Evolutionary conservation across 2,329 filamentous ascomycete genomes (phyloP).

Genomic region (Harringtonia lauricola): DNA sequence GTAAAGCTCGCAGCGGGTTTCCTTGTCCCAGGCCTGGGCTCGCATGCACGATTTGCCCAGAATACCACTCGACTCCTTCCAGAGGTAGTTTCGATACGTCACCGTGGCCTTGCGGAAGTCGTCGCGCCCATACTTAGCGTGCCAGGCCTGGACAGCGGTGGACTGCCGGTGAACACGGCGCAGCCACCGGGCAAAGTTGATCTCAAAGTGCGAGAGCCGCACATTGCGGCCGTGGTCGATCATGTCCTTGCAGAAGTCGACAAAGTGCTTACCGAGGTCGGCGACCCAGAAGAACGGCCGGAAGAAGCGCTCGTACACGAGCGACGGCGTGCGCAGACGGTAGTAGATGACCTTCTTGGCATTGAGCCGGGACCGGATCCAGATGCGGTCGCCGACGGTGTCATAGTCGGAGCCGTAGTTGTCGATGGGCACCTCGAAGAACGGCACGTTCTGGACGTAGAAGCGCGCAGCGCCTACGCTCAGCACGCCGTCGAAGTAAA

Average conservation of each 20-base stretch:
- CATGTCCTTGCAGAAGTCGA: constrained; percentile 48
- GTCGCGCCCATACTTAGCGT: constrained; percentile 26
- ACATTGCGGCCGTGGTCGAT: constrained; percentile 13
- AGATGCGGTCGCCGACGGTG: constrained; percentile 44
- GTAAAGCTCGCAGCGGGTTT: constrained; percentile 21
- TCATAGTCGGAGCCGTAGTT: constrained; percentile 45
- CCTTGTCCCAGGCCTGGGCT: constrained; percentile 40
- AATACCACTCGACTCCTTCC: constrained; percentile 49
- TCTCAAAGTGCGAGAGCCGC: constrained; percentile 47
- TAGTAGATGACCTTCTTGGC: constrained; percentile 46
- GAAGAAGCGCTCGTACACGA: constrained; percentile 52
- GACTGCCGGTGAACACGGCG: constrained; percentile 28
- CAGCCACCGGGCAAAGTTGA: constrained; percentile 48
- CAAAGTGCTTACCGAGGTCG: constrained; percentile 57
- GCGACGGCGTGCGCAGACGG: constrained; percentile 40
- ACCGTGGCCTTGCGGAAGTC: constrained; percentile 56
- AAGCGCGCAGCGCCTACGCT: constrained; percentile 25
- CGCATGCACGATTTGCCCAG: constrained; percentile 14
- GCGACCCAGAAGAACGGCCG: constrained; percentile 59
- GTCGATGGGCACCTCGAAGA: constrained; percentile 51
- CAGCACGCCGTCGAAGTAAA: constrained; percentile 52
- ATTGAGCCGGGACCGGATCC: constrained; percentile 47
- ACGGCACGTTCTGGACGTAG: constrained; percentile 45
- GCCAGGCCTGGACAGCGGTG: constrained; percentile 42
- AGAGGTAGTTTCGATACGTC: constrained; percentile 51